These are phyloP conservation scores for Pezicula carpinea DNA, from an alignment of 2,329 filamentous ascomycete genomes.

Conservation along the genomic window DNA sequence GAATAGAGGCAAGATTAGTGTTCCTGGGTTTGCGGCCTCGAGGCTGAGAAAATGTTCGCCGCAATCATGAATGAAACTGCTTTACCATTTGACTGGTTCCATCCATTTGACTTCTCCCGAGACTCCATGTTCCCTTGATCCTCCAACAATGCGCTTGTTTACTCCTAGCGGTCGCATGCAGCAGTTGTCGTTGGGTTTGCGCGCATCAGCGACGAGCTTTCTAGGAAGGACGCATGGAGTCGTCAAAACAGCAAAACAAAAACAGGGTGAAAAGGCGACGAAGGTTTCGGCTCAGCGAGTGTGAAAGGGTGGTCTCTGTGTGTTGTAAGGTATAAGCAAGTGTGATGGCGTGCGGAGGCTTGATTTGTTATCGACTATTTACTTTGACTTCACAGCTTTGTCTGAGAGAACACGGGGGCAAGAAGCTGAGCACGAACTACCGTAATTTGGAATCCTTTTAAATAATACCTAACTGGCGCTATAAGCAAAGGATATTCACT, in stretches of 20 bases:
- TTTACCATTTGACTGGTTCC: constrained; percentile 31
- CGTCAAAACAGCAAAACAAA: constrained; percentile 56
- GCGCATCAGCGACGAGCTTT: too few relatives aligned
- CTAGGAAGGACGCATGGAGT: constrained; percentile 21
- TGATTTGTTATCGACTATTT: too few relatives aligned
- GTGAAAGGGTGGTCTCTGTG: too few relatives aligned
- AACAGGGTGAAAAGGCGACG: constrained; percentile 51
- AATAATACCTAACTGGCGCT: too few relatives aligned
- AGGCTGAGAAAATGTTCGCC: constrained; percentile 1
- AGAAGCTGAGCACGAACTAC: too few relatives aligned
- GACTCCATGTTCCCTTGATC: constrained; percentile 29
- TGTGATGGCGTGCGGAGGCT: too few relatives aligned
- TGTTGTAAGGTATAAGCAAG: too few relatives aligned
- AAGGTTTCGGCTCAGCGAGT: constrained; percentile 19
- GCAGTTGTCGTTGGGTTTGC: neutral
- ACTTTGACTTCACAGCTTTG: too few relatives aligned
- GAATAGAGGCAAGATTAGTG: too few relatives aligned
- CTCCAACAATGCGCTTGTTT: constrained; percentile 9
- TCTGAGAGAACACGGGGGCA: too few relatives aligned
- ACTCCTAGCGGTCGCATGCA: constrained; percentile 20
- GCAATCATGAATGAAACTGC: constrained; percentile 7
- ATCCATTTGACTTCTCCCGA: constrained; percentile 30
- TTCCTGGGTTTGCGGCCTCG: constrained; percentile 3
- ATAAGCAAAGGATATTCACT: too few relatives aligned
- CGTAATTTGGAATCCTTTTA: too few relatives aligned